A percentile compares a stretch with the other conserved stretches of the same genome.
Evolutionary conservation across 371 early-diverging fungal species (phyloP).

Genomic region (Mucor indicus): DNA sequence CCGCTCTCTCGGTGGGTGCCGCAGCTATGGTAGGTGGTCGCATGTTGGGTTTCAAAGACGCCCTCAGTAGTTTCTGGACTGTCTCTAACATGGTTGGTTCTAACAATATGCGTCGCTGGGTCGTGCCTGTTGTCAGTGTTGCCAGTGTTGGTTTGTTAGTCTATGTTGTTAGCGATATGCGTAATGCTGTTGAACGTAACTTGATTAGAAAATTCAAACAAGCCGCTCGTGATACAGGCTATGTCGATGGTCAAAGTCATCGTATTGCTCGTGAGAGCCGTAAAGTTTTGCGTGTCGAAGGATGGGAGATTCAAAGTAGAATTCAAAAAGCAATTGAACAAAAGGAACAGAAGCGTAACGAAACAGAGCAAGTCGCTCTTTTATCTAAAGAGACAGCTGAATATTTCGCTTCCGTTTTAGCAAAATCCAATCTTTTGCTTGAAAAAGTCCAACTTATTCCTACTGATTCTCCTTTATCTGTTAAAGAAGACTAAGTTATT

Average conservation of each 20-base stretch:
- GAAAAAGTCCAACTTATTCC: constrained; percentile 41
- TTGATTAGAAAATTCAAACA: constrained; percentile 71
- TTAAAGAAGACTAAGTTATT: neutral
- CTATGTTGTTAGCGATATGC: constrained; percentile 84
- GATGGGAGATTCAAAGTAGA: constrained; percentile 84
- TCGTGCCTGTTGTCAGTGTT: constrained; percentile 42
- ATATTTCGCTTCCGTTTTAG: constrained; percentile 63
- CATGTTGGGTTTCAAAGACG: constrained; percentile 44
- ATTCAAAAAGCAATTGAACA: constrained; percentile 79
- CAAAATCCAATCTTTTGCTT: constrained; percentile 36
- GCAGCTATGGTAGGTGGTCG: constrained; percentile 48
- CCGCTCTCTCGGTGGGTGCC: constrained; percentile 39
- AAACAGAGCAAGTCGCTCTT: constrained; percentile 54
- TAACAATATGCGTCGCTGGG: constrained; percentile 41
- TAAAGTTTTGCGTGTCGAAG: constrained; percentile 74
- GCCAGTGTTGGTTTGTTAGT: constrained; percentile 72
- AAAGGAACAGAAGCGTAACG: constrained; percentile 65
- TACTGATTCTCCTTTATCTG: constrained; percentile 10
- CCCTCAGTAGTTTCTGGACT: constrained; percentile 42
- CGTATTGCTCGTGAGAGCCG: constrained; percentile 73
- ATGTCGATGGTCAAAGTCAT: constrained; percentile 68
- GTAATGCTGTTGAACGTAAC: constrained; percentile 77
- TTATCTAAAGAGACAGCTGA: constrained; percentile 64
- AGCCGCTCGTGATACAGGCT: constrained; percentile 61
- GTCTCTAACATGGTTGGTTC: constrained; percentile 29